Conservation (phyloP, 2,329 filamentous ascomycete species). For the Epichloe festucae region DNA sequence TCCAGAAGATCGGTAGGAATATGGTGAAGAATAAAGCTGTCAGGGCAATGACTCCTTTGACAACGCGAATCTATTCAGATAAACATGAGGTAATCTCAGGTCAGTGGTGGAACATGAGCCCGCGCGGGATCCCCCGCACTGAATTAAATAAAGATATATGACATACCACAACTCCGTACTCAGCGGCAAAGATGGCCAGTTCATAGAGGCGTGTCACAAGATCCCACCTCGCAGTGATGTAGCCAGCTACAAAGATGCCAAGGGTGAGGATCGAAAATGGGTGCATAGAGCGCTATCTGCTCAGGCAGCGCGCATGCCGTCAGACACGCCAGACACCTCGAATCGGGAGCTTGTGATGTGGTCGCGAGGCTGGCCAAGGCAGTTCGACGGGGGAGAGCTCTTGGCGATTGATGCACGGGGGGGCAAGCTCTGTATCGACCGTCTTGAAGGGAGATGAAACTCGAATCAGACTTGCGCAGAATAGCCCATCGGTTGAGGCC, state of each 20-base stretch:
- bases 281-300: constrained; percentile 63
- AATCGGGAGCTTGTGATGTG: neutral
- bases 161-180: constrained; percentile 86
- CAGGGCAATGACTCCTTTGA: constrained; percentile 72
- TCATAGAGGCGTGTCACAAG: constrained; percentile 95
- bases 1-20: constrained; percentile 68
- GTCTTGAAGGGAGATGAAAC: neutral
- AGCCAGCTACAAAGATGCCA: constrained; percentile 98
- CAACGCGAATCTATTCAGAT: constrained; percentile 55
- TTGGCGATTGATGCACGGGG: neutral
- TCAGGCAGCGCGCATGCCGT: constrained; percentile 32
- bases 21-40: constrained; percentile 76
- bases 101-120: neutral
- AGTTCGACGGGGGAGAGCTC: neutral
- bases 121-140: neutral
- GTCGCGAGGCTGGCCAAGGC: constrained; percentile 1
- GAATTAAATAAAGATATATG: neutral
- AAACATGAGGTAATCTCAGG: neutral
- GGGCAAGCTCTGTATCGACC: neutral
- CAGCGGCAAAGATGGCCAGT: constrained; percentile 92
- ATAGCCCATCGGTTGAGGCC: neutral
- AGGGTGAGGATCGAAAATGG: constrained; percentile 91
- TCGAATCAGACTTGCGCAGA: neutral
- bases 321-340: constrained; percentile 3
- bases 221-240: constrained; percentile 98